Percentiles rank a stretch among this genome's conserved stretches.
These are phyloP conservation scores for Hypoxylon cercidicola DNA, from an alignment of 495 filamentous ascomycete species.

Conservation along the genomic window DNA sequence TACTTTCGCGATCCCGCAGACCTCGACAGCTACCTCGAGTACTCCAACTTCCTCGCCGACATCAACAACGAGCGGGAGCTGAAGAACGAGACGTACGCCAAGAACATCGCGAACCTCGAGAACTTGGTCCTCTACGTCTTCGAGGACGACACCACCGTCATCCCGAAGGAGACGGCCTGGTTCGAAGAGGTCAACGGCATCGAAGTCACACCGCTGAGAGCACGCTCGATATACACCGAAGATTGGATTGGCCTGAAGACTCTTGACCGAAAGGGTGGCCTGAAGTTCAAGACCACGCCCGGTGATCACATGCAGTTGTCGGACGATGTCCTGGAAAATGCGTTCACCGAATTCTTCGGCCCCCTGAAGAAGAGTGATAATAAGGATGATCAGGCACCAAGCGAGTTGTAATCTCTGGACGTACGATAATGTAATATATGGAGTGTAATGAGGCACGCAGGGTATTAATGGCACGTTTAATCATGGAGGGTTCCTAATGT, in stretches of 20 bases:
- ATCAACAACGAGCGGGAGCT: slow-evolving; percentile 88
- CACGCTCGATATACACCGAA: slow-evolving; percentile 83
- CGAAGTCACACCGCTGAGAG: slow-evolving; percentile 71
- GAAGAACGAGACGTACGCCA: slow-evolving; percentile 80
- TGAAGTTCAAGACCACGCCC: slow-evolving; percentile 75
- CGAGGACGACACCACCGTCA: slow-evolving; percentile 81
- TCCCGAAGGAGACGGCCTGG: slow-evolving; percentile 92
- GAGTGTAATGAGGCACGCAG: slow-evolving; percentile 15
- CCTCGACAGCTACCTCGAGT: slow-evolving; percentile 77
- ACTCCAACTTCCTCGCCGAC: slow-evolving; percentile 96
- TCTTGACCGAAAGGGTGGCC: slow-evolving; percentile 80
- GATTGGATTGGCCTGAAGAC: slow-evolving; percentile 92
- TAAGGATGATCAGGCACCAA: slow-evolving; percentile 19
- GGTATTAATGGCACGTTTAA: slow-evolving; percentile 15
- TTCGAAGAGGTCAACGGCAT: slow-evolving; percentile 87
- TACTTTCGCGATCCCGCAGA: slow-evolving; percentile 86
- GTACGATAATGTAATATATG: slow-evolving; percentile 25
- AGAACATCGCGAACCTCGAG: slow-evolving; percentile 74
- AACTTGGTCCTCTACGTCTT: slow-evolving; percentile 93
- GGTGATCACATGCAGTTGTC: slow-evolving; percentile 87
- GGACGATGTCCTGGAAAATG: slow-evolving; percentile 70
- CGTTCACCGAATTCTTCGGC: slow-evolving; percentile 80
- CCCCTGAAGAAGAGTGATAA: slow-evolving; percentile 52
- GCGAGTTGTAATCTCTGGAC: slow-evolving; percentile 41
- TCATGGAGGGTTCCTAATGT: slow-evolving; percentile 19